Evolutionary conservation across 2,329 filamentous ascomycete species (phyloP), one percentile per base, ranked within the genome.

Genomic region (Paraconiothyrium brasiliense): DNA sequence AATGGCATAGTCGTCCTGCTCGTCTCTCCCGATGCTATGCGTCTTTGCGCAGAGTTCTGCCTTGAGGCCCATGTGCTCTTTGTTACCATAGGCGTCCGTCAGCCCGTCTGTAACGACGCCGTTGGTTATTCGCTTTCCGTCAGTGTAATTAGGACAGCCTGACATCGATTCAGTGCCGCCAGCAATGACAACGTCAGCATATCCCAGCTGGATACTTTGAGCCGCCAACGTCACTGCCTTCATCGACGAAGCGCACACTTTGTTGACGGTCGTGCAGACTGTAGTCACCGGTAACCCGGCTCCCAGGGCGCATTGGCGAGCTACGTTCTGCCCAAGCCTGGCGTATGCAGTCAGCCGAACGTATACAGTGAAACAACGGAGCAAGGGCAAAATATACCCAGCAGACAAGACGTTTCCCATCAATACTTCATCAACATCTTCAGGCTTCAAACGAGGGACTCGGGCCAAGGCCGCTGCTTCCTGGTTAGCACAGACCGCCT

Each of bases 131-230:
- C 35, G 49, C 37, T 54, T 44, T 32, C 51, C 51, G 11, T 32
- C 24, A 43, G 35, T 92, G 79, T 97, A 97, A 80, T 96, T 96
- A 67, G 89, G 82, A 67, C 92, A 95, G 83, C 97, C 97, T 77
- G 93, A 96, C 93, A 97, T 97, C 80, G 90, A 93, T 85, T 97
- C 93, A 90, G 94, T 96, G 27, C 93, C 93, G 2, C 91, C 93
- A 13, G 89, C 93, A 62, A 97, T 86, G 65, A 92, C 93, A 0
- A 82, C 83, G 65, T 87, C 85, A 57, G 93, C 89, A 69, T 86
- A 84, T 2, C 90, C 92, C 0, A 84, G 83, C 35, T 87, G 84
- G 71, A 97, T 94, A 67, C 89, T 84, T 57, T 89, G 86, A 6
- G 91, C 90, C 1, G 32, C 82, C n/a, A 83, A 80, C 3, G 92